These are phyloP conservation scores for Prosopis cineraria DNA, from an alignment of 306 rosid genomes.

Conservation along the genomic window DNA sequence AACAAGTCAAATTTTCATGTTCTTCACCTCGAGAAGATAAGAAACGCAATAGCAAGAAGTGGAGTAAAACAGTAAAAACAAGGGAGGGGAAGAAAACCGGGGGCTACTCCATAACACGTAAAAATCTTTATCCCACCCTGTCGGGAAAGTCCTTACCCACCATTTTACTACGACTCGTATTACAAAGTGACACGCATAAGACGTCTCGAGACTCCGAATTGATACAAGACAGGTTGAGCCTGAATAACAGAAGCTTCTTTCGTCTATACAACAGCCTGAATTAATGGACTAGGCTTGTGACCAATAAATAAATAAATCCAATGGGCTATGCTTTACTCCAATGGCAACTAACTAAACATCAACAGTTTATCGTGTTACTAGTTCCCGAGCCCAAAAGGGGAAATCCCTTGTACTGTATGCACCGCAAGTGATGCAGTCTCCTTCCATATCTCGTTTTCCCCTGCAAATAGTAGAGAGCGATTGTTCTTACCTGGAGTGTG, in stretches of 20 bases:
- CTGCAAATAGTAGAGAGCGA: not conserved
- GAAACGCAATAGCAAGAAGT: not conserved
- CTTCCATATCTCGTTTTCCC: not conserved
- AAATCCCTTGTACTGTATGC: not conserved
- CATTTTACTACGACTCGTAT: too few relatives aligned
- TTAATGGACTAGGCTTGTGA: not conserved
- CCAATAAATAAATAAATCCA: not conserved
- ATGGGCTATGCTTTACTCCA: not conserved
- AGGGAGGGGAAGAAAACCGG: not conserved
- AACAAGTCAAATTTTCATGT: not conserved
- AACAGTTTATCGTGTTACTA: not conserved
- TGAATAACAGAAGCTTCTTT: not conserved
- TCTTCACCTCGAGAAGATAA: not conserved
- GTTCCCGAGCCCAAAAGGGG: not conserved
- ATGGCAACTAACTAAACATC: not conserved
- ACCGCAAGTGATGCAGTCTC: not conserved
- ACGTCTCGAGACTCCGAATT: not conserved
- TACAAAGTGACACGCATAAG: not conserved
- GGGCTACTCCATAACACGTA: not conserved
- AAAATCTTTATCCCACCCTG: not conserved
- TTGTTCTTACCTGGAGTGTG: not conserved
- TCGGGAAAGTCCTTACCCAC: not conserved
- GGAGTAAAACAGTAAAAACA: too few relatives aligned
- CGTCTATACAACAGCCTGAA: not conserved
- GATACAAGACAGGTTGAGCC: not conserved